Conservation (phyloP, 257 asterid genomes). For the Solanum infundibuliforme region DNA sequence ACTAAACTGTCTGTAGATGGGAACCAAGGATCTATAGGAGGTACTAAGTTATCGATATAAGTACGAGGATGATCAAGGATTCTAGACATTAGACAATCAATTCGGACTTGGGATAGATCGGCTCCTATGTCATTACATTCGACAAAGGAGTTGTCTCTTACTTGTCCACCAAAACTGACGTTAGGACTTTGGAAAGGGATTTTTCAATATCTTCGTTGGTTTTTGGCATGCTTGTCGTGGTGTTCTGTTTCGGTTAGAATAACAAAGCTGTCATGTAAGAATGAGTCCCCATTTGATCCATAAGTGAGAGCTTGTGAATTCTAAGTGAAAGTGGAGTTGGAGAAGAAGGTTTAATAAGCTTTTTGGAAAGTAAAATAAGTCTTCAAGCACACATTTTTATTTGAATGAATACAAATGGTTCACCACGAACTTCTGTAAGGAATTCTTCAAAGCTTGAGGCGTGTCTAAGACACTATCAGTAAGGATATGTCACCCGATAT, state of each 20-base stretch:
- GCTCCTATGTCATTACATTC: constrained; percentile 4
- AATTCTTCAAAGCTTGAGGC: too few relatives aligned
- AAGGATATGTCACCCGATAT: too few relatives aligned
- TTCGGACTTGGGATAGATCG: not conserved
- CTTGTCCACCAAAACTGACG: not conserved
- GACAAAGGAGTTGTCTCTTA: not conserved
- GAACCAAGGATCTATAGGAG: not conserved
- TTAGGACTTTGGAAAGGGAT: not conserved
- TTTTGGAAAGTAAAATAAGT: not conserved
- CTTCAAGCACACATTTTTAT: not conserved
- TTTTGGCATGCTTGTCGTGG: too few relatives aligned
- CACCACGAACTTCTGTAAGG: fast-evolving
- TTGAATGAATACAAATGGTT: not conserved
- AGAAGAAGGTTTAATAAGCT: not conserved
- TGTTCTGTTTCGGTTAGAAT: not conserved
- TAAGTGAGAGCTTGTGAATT: not conserved
- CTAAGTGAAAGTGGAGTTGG: not conserved
- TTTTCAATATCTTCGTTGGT: not conserved
- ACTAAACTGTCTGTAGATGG: not conserved
- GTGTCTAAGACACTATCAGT: fast-evolving
- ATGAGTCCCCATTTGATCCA: not conserved
- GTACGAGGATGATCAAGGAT: not conserved
- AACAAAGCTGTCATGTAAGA: not conserved
- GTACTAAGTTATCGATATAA: not conserved
- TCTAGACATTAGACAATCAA: not conserved